These are phyloP conservation scores for Diaporthe vaccinii DNA, from an alignment of 2,329 filamentous ascomycete species.

Conservation along the genomic window DNA sequence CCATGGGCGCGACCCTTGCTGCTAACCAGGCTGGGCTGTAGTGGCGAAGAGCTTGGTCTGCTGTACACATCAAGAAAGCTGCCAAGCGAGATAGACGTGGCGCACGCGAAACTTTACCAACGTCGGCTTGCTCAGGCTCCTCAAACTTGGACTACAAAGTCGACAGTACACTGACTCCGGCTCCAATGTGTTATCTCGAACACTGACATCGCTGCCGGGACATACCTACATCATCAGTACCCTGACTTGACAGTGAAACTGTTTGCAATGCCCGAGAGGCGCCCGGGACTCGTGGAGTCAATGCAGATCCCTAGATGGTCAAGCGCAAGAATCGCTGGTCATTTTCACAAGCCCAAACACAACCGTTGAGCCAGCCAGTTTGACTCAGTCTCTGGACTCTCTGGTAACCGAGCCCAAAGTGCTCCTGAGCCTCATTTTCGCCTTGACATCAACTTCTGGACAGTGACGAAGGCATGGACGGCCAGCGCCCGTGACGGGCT, in stretches of 20 bases:
- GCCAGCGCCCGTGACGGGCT: conserved; percentile 6
- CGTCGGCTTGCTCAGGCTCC: neutral
- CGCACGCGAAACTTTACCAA: neutral
- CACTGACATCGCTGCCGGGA: conserved; percentile 9
- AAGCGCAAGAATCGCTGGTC: conserved; percentile 22
- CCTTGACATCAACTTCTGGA: conserved; percentile 6
- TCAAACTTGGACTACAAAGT: neutral
- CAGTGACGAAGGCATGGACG: neutral
- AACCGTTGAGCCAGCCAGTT: conserved; percentile 18
- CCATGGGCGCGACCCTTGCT: conserved; percentile 22
- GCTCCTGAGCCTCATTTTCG: conserved; percentile 22
- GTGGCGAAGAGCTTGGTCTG: conserved; percentile 10
- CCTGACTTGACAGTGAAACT: conserved; percentile 28
- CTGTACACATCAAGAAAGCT: conserved; percentile 10
- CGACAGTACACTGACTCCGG: neutral
- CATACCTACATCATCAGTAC: conserved; percentile 3
- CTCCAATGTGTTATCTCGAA: neutral
- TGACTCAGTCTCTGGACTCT: neutral
- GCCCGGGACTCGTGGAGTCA: conserved; percentile 31
- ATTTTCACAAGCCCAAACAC: conserved; percentile 8
- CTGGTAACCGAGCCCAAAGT: neutral
- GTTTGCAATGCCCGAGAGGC: neutral
- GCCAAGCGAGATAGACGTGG: conserved; percentile 2
- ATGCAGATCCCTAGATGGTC: conserved; percentile 29
- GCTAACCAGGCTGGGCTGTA: conserved; percentile 25